Evolutionary conservation across 176 grass and related monocot genomes (phyloP), one percentile per base, ranked within the genome.

Genomic region (Oryza glumipatula): DNA sequence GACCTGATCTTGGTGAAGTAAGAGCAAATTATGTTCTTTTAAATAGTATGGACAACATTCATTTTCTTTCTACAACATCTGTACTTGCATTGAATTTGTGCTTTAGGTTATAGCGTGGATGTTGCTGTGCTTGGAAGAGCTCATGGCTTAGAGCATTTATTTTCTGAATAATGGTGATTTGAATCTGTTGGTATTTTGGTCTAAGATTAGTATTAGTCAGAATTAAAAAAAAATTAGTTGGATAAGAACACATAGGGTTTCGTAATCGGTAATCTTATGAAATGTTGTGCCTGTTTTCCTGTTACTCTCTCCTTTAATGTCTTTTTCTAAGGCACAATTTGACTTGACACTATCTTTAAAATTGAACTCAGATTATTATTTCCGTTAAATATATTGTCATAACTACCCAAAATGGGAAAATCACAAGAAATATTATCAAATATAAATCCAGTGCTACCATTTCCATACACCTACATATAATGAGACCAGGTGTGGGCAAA

Each of bases 1-100:
- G 88, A 76, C 93, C 93, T 84, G 93, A 95, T 26, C 91, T 95
- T 83, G 87, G 89, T 58, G 96, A 98, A 91, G 96, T 98, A 94
- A 92, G 58, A 69, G 54, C 38, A 68, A 32, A 63, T 78, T 49
- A 7, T 41, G 9, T 86, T 72, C 14, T 39, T 58, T 8, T 19
- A 73, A 22, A 72, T 82, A 47, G 12, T 77, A 19, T 76, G 45
- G 9, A 21, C 49, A 32, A 65, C 22, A 21, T 15, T 16, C 10
- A 23, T 39, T 76, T 79, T 83, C 7, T 35, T 86, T 36, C 9
- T 61, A 72, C 67, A 22, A 21, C 36, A 68, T 73, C 54, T 72
- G 30, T 68, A 33, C 22, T 66, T 74, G 17, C 82, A 80, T 41
- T 76, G 65, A 68, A 23, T n/a, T 84, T 49, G 61, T 76, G 45